Evolutionary conservation across 352 stramenopile species (phyloP).

Genomic region (Phytophthora podocarpi): DNA sequence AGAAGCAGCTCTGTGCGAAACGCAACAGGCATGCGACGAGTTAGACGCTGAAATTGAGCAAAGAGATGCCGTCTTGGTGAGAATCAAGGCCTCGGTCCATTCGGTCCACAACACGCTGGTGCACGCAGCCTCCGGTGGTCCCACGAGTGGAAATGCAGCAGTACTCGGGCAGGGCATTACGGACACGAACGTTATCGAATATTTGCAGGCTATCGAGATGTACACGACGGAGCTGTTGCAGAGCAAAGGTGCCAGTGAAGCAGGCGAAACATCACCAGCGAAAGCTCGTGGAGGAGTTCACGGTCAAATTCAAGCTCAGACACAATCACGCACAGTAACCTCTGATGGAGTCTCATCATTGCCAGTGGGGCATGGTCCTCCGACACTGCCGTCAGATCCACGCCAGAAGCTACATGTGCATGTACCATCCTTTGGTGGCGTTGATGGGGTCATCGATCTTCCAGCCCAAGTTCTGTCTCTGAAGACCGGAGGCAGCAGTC

Average conservation of each 20-base stretch:
- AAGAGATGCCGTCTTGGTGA: constrained; percentile 49
- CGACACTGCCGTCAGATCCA: constrained; percentile 57
- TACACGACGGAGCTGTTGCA: constrained; percentile 67
- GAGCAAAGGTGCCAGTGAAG: constrained; percentile 29
- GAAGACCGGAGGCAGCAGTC: neutral
- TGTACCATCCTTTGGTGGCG: constrained; percentile 57
- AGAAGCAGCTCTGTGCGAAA: constrained; percentile 40
- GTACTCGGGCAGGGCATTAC: constrained; percentile 30
- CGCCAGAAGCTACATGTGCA: constrained; percentile 62
- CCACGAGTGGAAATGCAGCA: constrained; percentile 21
- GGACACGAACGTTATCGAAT: constrained; percentile 75
- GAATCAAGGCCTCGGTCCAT: constrained; percentile 74
- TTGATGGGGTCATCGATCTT: constrained; percentile 64
- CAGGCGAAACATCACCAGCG: constrained; percentile 11
- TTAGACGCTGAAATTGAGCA: constrained; percentile 68
- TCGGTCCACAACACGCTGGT: constrained; percentile 75
- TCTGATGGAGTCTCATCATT: neutral
- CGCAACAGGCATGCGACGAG: constrained; percentile 46
- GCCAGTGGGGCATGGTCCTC: constrained; percentile 54
- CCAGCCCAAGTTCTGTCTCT: constrained; percentile 26
- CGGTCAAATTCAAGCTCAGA: constrained; percentile 1
- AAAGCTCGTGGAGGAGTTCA: constrained; percentile 15
- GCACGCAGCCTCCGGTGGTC: constrained; percentile 51
- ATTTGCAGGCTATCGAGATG: constrained; percentile 78
- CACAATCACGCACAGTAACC: neutral